Evolutionary conservation across 805 yeast species (phyloP).

Genomic region (Peterozyma toletana): DNA sequence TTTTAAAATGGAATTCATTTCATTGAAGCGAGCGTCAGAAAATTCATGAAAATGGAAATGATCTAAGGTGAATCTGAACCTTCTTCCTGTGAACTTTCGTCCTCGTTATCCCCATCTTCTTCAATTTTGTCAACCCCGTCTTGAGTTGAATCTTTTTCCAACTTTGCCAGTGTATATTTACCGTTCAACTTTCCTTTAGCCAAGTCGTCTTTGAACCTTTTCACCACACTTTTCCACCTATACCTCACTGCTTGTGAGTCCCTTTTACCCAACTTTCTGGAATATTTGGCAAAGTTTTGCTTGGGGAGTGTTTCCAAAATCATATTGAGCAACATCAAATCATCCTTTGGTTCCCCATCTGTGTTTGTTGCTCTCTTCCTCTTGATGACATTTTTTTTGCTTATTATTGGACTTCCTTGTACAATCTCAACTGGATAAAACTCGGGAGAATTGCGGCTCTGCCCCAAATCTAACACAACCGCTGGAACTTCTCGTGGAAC

Average conservation of each 20-base stretch:
- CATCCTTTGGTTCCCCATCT: constrained; percentile 3
- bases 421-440: constrained; percentile 4
- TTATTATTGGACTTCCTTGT: constrained; percentile 3
- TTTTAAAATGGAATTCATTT: too few relatives aligned
- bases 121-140: too few relatives aligned
- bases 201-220: constrained; percentile 6
- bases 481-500: too few relatives aligned
- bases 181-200: constrained; percentile 5
- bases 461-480: too few relatives aligned
- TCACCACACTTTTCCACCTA: constrained; percentile 6
- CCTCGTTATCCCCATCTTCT: not conserved
- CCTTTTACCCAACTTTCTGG: constrained; percentile 5
- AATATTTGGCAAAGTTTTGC: constrained; percentile 6
- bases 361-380: constrained; percentile 6
- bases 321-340: constrained; percentile 6
- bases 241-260: constrained; percentile 7
- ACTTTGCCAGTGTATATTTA: not conserved
- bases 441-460: too few relatives aligned
- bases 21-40: too few relatives aligned
- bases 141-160: not conserved
- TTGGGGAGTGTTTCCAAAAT: constrained; percentile 5
- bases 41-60: too few relatives aligned
- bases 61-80: not conserved
- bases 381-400: constrained; percentile 1
- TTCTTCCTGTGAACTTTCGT: constrained; percentile 2